Evolutionary conservation across 768 basidiomycete genomes (phyloP).

Genomic region (Pleurotus citrinopileatus): DNA sequence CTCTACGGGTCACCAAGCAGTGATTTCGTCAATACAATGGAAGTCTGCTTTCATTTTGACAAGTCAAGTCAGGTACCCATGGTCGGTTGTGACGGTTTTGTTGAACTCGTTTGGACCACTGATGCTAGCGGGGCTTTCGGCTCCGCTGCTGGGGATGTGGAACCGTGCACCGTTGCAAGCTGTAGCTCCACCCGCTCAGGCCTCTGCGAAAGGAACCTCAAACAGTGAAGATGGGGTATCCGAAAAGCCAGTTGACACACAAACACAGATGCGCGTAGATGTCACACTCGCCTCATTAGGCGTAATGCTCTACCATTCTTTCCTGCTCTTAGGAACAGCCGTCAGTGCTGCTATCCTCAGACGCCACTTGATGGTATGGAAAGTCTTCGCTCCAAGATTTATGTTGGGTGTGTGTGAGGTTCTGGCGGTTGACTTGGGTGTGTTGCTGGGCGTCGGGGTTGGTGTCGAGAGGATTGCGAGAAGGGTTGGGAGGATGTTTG

Average conservation of each 20-base stretch:
- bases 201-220: neutral
- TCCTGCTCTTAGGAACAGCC: slow-evolving; percentile 66
- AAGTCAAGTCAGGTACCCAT: slow-evolving; percentile 63
- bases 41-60: slow-evolving; percentile 88
- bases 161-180: slow-evolving; percentile 63
- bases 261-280: slow-evolving; percentile 33
- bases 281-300: slow-evolving; percentile 56
- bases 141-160: slow-evolving; percentile 79
- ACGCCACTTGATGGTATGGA: slow-evolving; percentile 97
- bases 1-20: slow-evolving; percentile 89
- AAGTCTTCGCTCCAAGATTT: slow-evolving; percentile 95
- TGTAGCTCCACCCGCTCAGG: neutral
- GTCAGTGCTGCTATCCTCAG: slow-evolving; percentile 72
- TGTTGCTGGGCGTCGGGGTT: slow-evolving; percentile 59
- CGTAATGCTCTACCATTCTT: slow-evolving; percentile 66
- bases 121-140: slow-evolving; percentile 60
- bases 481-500: slow-evolving; percentile 24
- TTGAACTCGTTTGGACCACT: slow-evolving; percentile 78
- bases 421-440: slow-evolving; percentile 66
- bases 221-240: slow-evolving; percentile 13
- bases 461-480: slow-evolving; percentile 46
- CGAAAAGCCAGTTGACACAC: slow-evolving; percentile 12
- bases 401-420: slow-evolving; percentile 73
- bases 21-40: slow-evolving; percentile 91
- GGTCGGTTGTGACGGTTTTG: slow-evolving; percentile 69